Evolutionary conservation across 768 basidiomycete genomes (phyloP).

Genomic region (Pleurotus salmoneostramineus): DNA sequence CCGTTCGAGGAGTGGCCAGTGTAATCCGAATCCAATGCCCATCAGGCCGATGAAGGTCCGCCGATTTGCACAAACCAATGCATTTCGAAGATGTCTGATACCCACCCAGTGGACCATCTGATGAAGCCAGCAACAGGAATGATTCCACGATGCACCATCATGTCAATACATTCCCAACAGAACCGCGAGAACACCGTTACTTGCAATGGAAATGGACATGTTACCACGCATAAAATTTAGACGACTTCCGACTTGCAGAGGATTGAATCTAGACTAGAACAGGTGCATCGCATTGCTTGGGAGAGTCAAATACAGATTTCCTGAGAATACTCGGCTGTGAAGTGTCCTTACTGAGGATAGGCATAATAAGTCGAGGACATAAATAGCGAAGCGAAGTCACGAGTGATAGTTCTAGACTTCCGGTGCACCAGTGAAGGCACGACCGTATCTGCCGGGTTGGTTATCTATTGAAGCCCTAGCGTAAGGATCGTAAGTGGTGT

Average conservation of each 20-base stretch:
- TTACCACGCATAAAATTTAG: no score
- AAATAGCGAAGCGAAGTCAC: not conserved
- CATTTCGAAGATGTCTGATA: not conserved
- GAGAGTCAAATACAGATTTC: not conserved
- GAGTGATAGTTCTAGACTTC: not conserved
- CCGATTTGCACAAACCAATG: not conserved
- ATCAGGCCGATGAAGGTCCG: slow-evolving; percentile 5
- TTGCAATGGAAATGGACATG: no score
- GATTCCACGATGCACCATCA: slow-evolving; percentile 3
- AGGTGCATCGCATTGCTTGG: not conserved
- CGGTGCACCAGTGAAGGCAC: not conserved
- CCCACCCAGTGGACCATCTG: not conserved
- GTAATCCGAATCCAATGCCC: not conserved
- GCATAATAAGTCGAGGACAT: not conserved
- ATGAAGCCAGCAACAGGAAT: not conserved
- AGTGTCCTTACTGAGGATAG: not conserved
- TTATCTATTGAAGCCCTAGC: slow-evolving; percentile 1
- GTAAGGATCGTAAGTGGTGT: slow-evolving; percentile 15
- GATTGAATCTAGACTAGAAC: not conserved
- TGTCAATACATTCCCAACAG: not conserved
- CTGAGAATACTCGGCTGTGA: not conserved
- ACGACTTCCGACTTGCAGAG: not conserved
- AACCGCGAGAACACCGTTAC: no score
- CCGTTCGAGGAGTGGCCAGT: not conserved
- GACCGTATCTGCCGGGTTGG: not conserved